Percentiles rank a stretch among this genome's conserved stretches.
Evolutionary conservation across 2,329 filamentous ascomycete species (phyloP).

Genomic region (Alternaria sp.): DNA sequence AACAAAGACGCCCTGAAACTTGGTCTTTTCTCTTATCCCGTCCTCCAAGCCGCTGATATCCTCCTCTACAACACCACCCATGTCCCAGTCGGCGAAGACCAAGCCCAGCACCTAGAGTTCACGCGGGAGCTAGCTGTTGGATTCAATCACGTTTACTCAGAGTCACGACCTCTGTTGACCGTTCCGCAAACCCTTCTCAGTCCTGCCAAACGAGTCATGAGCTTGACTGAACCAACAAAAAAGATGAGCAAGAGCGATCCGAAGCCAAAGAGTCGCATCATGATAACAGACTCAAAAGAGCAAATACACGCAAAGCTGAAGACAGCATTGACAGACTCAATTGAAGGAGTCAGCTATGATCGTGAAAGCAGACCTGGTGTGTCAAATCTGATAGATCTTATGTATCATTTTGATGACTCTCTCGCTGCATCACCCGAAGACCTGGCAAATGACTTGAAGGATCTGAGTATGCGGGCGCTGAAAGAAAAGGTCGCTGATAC

Average conservation of each 20-base stretch:
- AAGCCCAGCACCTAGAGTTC: constrained; percentile 93
- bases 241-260: constrained; percentile 96
- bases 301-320: constrained; percentile 75
- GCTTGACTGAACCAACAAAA: constrained; percentile 74
- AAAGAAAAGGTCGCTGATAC: constrained; percentile 71
- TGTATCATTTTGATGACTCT: constrained; percentile 71
- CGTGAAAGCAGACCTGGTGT: constrained; percentile 77
- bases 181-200: constrained; percentile 43
- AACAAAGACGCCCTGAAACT: constrained; percentile 75
- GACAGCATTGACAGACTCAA: constrained; percentile 78
- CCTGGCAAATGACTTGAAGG: constrained; percentile 57
- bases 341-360: constrained; percentile 75
- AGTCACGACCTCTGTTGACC: constrained; percentile 19
- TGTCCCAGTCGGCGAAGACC: constrained; percentile 96
- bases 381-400: constrained; percentile 83
- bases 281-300: constrained; percentile 76
- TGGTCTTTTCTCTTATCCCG: constrained; percentile 93
- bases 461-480: constrained; percentile 63
- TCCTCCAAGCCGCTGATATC: constrained; percentile 94
- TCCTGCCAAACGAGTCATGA: constrained; percentile 89
- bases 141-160: constrained; percentile 83
- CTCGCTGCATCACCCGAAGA: constrained; percentile 52
- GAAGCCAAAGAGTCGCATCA: constrained; percentile 77
- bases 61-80: constrained; percentile 86
- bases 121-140: constrained; percentile 83